These are phyloP conservation scores for Candida incommunis DNA, from an alignment of 805 yeast species.

Conservation along the genomic window DNA sequence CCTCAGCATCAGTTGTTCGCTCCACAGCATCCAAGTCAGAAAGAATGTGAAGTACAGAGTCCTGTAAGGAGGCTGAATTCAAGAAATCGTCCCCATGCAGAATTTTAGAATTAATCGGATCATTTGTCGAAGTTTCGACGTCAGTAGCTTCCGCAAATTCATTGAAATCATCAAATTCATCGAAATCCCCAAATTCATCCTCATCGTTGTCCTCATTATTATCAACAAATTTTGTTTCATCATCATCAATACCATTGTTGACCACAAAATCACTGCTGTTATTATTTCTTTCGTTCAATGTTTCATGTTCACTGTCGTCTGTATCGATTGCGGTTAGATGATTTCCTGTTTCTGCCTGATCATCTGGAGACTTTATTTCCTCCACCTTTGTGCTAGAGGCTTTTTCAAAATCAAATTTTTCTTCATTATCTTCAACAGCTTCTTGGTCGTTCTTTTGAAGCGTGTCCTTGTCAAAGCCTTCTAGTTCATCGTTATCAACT, in stretches of 20 bases:
- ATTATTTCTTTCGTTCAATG: background rate
- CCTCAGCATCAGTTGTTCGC: background rate
- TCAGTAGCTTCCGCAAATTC: background rate
- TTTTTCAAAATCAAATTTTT: too few relatives aligned
- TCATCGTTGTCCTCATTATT: slow-evolving; percentile 11
- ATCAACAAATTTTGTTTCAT: background rate
- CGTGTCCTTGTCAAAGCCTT: too few relatives aligned
- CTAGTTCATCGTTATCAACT: background rate
- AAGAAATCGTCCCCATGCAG: slow-evolving; percentile 10
- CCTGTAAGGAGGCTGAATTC: slow-evolving; percentile 11
- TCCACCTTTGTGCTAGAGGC: too few relatives aligned
- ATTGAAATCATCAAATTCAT: slow-evolving; percentile 5
- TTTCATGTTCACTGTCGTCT: background rate
- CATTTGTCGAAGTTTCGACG: slow-evolving; percentile 1
- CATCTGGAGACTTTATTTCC: too few relatives aligned
- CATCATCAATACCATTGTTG: background rate
- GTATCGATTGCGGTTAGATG: background rate
- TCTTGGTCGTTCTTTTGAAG: too few relatives aligned
- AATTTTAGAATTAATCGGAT: background rate
- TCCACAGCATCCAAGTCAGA: slow-evolving; percentile 1
- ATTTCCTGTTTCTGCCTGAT: too few relatives aligned
- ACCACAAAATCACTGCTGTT: background rate
- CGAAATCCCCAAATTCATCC: slow-evolving; percentile 23
- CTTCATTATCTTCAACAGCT: too few relatives aligned
- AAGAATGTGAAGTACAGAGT: slow-evolving; percentile 6